Percentiles rank a stretch among this genome's conserved stretches.
Conservation (phyloP, 1,139 yeast species). For the Hemisphaericaspora xylofermentans region DNA sequence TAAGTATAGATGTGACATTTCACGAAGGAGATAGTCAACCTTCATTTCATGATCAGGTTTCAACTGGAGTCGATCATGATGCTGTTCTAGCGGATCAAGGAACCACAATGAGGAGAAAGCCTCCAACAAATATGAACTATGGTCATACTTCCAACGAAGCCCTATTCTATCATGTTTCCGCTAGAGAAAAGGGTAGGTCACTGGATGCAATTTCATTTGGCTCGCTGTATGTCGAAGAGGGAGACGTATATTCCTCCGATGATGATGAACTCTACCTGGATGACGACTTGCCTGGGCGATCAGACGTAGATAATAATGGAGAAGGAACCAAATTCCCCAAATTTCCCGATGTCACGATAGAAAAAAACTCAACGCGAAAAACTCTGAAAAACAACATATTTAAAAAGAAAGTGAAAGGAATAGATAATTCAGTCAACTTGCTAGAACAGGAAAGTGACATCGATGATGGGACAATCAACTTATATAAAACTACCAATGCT, state of each 20-base stretch:
- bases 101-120: slow-evolving; percentile 23
- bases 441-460: slow-evolving; percentile 17
- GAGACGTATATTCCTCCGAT: slow-evolving; percentile 11
- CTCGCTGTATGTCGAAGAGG: slow-evolving; percentile 13
- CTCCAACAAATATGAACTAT: slow-evolving; percentile 23
- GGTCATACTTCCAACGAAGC: background rate
- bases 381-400: slow-evolving; percentile 13
- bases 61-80: background rate
- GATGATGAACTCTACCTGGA: slow-evolving; percentile 12
- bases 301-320: slow-evolving; percentile 4
- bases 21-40: slow-evolving; percentile 11
- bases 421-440: slow-evolving; percentile 16
- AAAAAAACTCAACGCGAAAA: slow-evolving; percentile 5
- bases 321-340: slow-evolving; percentile 22
- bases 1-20: slow-evolving; percentile 12
- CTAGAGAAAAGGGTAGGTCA: background rate
- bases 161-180: background rate
- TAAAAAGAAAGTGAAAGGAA: slow-evolving; percentile 18
- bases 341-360: slow-evolving; percentile 22
- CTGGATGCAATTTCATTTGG: slow-evolving; percentile 15
- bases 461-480: slow-evolving; percentile 11
- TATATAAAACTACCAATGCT: slow-evolving; percentile 17
- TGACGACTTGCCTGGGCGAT: slow-evolving; percentile 8
- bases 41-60: background rate
- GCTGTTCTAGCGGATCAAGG: background rate